Percentiles rank a stretch among this genome's conserved stretches.
Evolutionary conservation across 352 stramenopile species (phyloP).

Genomic region (Phytophthora pluvialis): DNA sequence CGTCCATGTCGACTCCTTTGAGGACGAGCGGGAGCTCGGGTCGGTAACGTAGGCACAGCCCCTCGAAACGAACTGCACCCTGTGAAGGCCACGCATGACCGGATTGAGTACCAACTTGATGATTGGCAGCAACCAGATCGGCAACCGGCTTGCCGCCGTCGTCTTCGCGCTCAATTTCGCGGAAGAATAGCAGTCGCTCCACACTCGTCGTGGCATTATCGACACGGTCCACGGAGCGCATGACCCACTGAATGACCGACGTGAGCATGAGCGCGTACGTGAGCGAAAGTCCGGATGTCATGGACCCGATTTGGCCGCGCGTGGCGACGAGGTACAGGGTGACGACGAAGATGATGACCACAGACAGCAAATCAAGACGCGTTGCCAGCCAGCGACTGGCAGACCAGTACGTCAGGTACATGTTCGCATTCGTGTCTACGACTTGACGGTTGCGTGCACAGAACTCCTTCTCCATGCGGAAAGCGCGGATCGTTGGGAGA

Average conservation of each 20-base stretch:
- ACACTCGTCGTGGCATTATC: slow-evolving; percentile 49
- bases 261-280: slow-evolving; percentile 45
- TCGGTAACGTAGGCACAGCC: slow-evolving; percentile 43
- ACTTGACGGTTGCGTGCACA: slow-evolving; percentile 39
- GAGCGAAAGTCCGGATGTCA: slow-evolving; percentile 38
- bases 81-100: slow-evolving; percentile 29
- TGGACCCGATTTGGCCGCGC: slow-evolving; percentile 32
- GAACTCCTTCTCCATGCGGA: slow-evolving; percentile 45
- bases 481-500: slow-evolving; percentile 91
- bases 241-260: slow-evolving; percentile 54
- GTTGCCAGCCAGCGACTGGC: slow-evolving; percentile 93
- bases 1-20: slow-evolving; percentile 36
- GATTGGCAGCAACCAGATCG: neutral
- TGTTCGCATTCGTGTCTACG: slow-evolving; percentile 45
- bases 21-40: slow-evolving; percentile 48
- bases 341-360: slow-evolving; percentile 89
- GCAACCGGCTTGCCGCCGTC: slow-evolving; percentile 7
- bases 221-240: slow-evolving; percentile 44
- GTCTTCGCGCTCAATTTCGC: slow-evolving; percentile 45
- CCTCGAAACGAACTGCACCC: slow-evolving; percentile 35
- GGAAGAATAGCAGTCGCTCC: slow-evolving; percentile 41
- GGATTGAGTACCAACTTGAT: neutral
- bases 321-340: slow-evolving; percentile 86
- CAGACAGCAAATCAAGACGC: slow-evolving; percentile 79
- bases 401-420: slow-evolving; percentile 50